Base-by-base conservation (phyloP, 2,329 filamentous ascomycete genomes). In the Penicillium sp. region DNA sequence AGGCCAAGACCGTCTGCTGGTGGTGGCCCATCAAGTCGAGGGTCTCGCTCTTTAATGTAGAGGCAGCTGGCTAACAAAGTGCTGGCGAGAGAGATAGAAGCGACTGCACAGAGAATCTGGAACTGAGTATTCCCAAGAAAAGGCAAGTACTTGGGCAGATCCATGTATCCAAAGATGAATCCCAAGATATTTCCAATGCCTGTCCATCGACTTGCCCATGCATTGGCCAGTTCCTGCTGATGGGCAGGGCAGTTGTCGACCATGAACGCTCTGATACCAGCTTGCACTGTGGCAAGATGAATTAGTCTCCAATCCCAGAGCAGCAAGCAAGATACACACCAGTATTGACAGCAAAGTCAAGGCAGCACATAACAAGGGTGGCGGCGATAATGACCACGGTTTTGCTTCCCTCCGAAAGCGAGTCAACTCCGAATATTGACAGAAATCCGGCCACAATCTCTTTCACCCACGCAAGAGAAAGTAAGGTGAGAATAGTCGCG, bases 301-400 rank as follows among this genome's bases (percentile, higher is more conserved):
- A 33, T 29, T 53, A 11, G 2, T 11, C 19, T 44, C 11, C n/a
- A 14, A 25, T 14, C 7, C 8, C 16, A 27, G 14, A 9, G 19
- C 10, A n/a, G 17, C 16, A 27, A 7, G 3, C 16, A 35, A 9
- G 9, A 7, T 7, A 36, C 44, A 65, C 69, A 86, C 83, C 84
- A 41, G 90, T 93, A 67, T 97, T 97, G 71, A 97, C 93, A 56
- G 90, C 82, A 64, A 97, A 93, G 64, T 97, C 91, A 35, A 97
- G 77, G 34, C 93, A 75, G 66, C 94, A 97, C 56, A 97, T 86
- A 70, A 89, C 84, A 19, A 89, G 61, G 4, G 95, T 88, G 6
- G 91, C 91, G 41, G 87, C 76, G 20, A 87, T 71, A 51, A 95
- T 91, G 33, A 86, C 79, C 28, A 74, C 71, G 3, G 74, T 75